Evolutionary conservation across 805 yeast genomes (phyloP), one percentile per base, ranked within the genome.

Genomic region (Barnettozyma wickerhamii): DNA sequence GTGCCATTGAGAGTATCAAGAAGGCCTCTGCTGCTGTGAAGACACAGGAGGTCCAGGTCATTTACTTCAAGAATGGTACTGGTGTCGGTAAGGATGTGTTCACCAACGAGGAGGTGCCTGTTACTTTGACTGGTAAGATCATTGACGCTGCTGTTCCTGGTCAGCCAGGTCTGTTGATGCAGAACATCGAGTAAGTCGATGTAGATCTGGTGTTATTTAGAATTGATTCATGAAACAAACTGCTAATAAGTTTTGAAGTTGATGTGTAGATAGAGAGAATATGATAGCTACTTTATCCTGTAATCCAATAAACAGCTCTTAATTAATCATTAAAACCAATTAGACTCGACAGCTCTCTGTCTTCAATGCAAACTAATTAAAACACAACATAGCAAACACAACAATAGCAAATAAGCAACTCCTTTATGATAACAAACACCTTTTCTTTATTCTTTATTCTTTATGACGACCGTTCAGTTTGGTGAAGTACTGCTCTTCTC

Each of bases 121-220:
- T 89, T 49, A 72, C 80, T 28, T 50, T 58, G 40, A 67, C 74
- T 40, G 75, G 81, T 35, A 89, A 85, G 71, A 75, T 80, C 31
- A 71, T 85, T 45, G 96, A 86, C 49, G 73, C 73, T 47, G 90
- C 98, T 20, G 82, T 85, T 49, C 99, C 99, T 35, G 98, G 98
- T 46, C 75, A 77, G 52, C 98, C 99, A 29, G 97, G 95, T 56
- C 79, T 91, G 56, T 64, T 79, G 48, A 72, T 91, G 48, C 77
- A 68, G 51, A 90, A 90, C 64, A 58, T 82, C 35, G 42, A 45
- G 20, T 42, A 38, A 29, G 19, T 15, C n/a, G 15, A 24, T 24
- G 27, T 24, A 24, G 27, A n/a, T n/a, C n/a, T n/a, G n/a, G n/a
- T n/a, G n/a, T n/a, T n/a, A n/a, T n/a, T n/a, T n/a, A n/a, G n/a